Percentiles rank a stretch among this genome's conserved stretches.
phyloP scores from a whole-genome alignment of 495 filamentous ascomycete species.

The Durotheca rogersii region DNA sequence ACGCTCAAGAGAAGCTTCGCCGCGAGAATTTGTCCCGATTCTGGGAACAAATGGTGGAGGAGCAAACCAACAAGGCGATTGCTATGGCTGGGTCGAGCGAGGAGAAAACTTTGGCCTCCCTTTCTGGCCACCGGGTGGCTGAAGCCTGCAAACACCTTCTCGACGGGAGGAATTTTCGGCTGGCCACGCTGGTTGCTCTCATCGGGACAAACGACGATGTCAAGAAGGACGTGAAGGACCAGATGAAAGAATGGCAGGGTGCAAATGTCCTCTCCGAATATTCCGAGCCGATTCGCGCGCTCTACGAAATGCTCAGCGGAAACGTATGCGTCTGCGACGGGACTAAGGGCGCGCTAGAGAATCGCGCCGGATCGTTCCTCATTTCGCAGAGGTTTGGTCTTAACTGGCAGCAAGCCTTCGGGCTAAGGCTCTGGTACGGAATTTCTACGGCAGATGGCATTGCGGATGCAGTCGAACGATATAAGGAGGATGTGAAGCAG shows the following conservation, averaged over 20 bases:
- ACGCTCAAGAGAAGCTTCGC: slow-evolving; percentile 40
- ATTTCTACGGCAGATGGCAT: slow-evolving; percentile 66
- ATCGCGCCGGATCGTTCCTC: slow-evolving; percentile 71
- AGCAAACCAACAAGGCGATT: slow-evolving; percentile 53
- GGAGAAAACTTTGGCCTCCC: slow-evolving; percentile 77
- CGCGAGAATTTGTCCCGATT: slow-evolving; percentile 59
- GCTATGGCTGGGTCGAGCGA: slow-evolving; percentile 59
- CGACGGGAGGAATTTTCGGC: slow-evolving; percentile 69
- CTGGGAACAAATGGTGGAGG: slow-evolving; percentile 63
- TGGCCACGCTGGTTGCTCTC: slow-evolving; percentile 80
- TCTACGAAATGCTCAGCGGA: slow-evolving; percentile 88
- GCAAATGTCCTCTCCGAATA: slow-evolving; percentile 81
- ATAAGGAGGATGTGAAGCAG: slow-evolving; percentile 64
- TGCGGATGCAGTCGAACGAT: slow-evolving; percentile 67
- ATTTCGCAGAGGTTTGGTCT: slow-evolving; percentile 79
- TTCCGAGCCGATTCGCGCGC: slow-evolving; percentile 75
- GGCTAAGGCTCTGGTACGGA: slow-evolving; percentile 83
- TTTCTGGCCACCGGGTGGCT: slow-evolving; percentile 72
- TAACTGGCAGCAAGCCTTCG: slow-evolving; percentile 92
- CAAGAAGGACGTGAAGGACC: slow-evolving; percentile 67
- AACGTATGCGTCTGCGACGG: slow-evolving; percentile 80
- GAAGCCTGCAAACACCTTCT: slow-evolving; percentile 80
- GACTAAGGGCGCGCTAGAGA: slow-evolving; percentile 68
- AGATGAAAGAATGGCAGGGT: slow-evolving; percentile 81
- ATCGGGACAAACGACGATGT: slow-evolving; percentile 67